Conservation (phyloP, 177 flowering plant species). For the Vitis hybrid region DNA sequence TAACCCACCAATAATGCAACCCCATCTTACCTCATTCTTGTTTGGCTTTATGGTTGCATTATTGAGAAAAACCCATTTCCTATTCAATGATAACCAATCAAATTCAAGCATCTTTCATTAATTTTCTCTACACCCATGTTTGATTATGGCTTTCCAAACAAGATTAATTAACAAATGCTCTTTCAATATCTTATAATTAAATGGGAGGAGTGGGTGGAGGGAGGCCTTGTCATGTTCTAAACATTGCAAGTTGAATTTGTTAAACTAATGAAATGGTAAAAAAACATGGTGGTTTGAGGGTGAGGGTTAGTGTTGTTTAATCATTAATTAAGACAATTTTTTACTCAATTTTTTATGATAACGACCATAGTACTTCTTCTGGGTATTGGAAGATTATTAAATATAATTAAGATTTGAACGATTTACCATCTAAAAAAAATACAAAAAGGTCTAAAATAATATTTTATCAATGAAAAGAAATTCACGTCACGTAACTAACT, state of each 20-base stretch:
- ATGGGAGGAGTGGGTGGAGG: background rate
- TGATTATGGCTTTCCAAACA: background rate
- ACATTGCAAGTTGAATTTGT: background rate
- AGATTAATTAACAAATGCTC: too few relatives aligned
- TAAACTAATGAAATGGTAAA: background rate
- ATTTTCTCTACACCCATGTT: background rate
- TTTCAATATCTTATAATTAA: background rate
- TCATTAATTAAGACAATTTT: background rate
- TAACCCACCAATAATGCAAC: background rate
- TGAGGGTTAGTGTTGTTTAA: background rate
- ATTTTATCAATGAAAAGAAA: too few relatives aligned
- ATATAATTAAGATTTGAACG: too few relatives aligned
- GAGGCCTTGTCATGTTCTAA: background rate
- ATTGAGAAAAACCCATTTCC: background rate
- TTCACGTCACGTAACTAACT: too few relatives aligned
- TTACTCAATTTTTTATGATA: background rate
- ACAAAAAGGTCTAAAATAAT: too few relatives aligned
- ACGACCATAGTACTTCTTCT: too few relatives aligned
- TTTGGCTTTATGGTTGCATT: conserved; percentile 1
- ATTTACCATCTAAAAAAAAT: too few relatives aligned
- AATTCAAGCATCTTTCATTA: background rate
- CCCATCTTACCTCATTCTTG: background rate
- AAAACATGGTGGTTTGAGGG: background rate
- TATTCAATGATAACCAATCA: background rate
- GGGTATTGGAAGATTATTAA: too few relatives aligned